Evolutionary conservation across 2,329 filamentous ascomycete species (phyloP).

Genomic region (Metarhizium robertsii): DNA sequence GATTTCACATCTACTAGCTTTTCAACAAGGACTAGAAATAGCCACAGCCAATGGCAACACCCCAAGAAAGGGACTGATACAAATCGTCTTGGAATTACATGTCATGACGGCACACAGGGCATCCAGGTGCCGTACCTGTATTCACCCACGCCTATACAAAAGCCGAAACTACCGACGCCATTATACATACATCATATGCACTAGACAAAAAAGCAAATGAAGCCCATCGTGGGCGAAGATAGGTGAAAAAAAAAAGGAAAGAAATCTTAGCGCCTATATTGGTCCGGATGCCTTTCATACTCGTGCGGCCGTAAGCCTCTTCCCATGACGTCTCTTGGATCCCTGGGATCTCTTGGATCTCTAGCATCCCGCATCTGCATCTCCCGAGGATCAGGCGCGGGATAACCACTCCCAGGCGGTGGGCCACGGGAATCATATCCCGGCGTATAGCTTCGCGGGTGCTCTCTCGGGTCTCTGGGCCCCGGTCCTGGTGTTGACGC

Average conservation of each 20-base stretch:
- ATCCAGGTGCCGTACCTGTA: neutral
- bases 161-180: neutral
- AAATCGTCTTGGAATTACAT: too few relatives aligned
- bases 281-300: conserved; percentile 34
- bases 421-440: conserved; percentile 33
- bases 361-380: conserved; percentile 25
- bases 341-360: conserved; percentile 26
- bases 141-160: neutral
- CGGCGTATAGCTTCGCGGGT: conserved; percentile 37
- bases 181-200: neutral
- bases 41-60: too few relatives aligned
- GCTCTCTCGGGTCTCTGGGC: conserved; percentile 32
- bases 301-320: conserved; percentile 36
- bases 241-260: neutral
- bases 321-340: conserved; percentile 31
- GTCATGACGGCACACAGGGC: neutral
- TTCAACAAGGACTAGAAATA: too few relatives aligned
- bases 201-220: neutral
- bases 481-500: conserved; percentile 31
- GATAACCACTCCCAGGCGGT: conserved; percentile 22
- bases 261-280: conserved; percentile 30
- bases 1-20: too few relatives aligned
- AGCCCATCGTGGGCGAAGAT: neutral
- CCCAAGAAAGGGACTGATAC: too few relatives aligned
- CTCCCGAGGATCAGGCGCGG: conserved; percentile 22